Conservation (phyloP, 495 filamentous ascomycete genomes). For the Neurospora sp. region DNA sequence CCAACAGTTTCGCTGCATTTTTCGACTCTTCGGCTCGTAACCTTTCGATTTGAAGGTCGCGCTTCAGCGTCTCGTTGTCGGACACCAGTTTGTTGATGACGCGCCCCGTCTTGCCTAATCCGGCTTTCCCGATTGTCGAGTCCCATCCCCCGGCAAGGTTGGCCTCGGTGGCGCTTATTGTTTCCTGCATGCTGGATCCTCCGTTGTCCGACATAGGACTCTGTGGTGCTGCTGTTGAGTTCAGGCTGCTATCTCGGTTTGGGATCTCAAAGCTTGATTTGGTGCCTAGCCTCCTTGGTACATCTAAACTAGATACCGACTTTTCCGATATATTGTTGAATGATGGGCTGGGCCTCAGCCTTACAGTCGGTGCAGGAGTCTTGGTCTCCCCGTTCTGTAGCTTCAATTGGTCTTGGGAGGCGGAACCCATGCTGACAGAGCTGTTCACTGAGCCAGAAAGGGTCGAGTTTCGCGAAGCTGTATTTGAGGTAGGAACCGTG, state of each 20-base stretch:
- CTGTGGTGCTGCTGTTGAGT: conserved; percentile 7
- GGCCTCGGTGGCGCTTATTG: conserved; percentile 10
- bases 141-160: conserved; percentile 45
- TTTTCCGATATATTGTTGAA: conserved; percentile 5
- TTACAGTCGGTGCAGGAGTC: conserved; percentile 10
- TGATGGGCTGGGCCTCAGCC: conserved; percentile 21
- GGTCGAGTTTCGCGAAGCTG: conserved; percentile 30
- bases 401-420: conserved; percentile 22
- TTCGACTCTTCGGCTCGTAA: conserved; percentile 63
- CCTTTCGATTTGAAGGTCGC: conserved; percentile 67
- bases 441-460: conserved; percentile 39
- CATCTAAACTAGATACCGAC: conserved; percentile 3
- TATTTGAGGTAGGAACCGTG: conserved; percentile 19
- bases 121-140: conserved; percentile 65
- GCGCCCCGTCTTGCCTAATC: conserved; percentile 80
- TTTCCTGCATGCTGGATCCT: conserved; percentile 3
- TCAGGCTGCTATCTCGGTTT: conserved; percentile 19
- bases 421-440: conserved; percentile 28
- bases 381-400: conserved; percentile 13
- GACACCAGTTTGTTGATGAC: conserved; percentile 85
- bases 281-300: background rate
- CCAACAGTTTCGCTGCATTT: conserved; percentile 59
- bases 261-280: conserved; percentile 18
- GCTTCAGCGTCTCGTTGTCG: conserved; percentile 75
- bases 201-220: conserved; percentile 1